Base-by-base conservation (phyloP, 2,329 filamentous ascomycete genomes). In the Ascochyta fabae region DNA sequence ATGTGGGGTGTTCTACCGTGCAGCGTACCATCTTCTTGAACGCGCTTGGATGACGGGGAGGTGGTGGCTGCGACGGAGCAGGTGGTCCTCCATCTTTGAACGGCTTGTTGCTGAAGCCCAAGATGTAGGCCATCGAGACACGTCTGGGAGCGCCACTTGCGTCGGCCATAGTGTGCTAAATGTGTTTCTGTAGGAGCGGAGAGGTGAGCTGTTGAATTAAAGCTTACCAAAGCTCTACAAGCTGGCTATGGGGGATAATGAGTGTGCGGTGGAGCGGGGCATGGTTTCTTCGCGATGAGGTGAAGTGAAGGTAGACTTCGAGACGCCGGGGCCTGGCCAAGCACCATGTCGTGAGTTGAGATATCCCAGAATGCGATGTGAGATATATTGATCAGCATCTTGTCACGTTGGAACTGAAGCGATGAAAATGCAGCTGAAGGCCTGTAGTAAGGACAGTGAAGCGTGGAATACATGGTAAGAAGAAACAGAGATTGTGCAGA, bases 101-200 rank as follows among this genome's bases (percentile, higher is more conserved):
- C 3, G 69, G 69, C 31, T 66, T 68, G 31, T 69, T 61, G 53
- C 64, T 68, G 48, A 72, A 58, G 13, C 71, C 71, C 4, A 73
- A 58, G 9, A 72, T 51, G 33, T 66, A 73, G 4, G 66, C 58
- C 56, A 62, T 67, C 3, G 69, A 72, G 3, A 72, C 52, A 22
- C 64, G 63, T 1, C 59, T 60, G 6, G 53, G 63, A 31, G 34
- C 48, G 6, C 40, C 36, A 12, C 52, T 56, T 33, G 50, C 24
- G 26, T 63, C 47, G 5, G 59, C 50, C 69, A 68, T 70, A 10
- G 24, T 23, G 35, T 13, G 40, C 16, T 13, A 1, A 22, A 24
- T 40, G 31, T 16, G 19, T 24, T 13, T n/a, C 10, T n/a, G 15
- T 35, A 6, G 8, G 16, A 6, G 33, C 5, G 7, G 10, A 33